phyloP scores from a whole-genome alignment of 345 rosid genomes.

The Aquilaria sinensis region DNA sequence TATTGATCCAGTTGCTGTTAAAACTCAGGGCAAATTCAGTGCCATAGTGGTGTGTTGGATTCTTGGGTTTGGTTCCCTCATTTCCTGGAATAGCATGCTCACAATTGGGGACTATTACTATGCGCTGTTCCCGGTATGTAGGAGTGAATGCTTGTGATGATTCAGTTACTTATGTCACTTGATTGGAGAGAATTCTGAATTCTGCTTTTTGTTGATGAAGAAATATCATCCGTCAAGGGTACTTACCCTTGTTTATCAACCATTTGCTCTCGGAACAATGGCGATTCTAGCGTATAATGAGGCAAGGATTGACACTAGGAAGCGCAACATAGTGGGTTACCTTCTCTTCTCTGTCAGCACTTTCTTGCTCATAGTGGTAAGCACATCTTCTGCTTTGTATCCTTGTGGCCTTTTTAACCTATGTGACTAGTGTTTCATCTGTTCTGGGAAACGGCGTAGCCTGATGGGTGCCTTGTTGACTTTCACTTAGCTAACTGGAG shows the following conservation, averaged over 20 bases:
- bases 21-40: background rate
- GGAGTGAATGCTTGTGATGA: background rate
- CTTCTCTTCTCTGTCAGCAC: conserved; percentile 45
- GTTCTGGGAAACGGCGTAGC: too few species aligned
- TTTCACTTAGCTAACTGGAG: too few species aligned
- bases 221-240: conserved; percentile 76
- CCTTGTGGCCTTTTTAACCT: too few species aligned
- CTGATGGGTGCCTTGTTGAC: too few species aligned
- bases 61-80: conserved; percentile 1
- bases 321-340: conserved; percentile 55
- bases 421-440: too few species aligned
- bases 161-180: too few species aligned
- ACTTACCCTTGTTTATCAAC: conserved; percentile 64
- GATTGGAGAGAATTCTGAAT: background rate
- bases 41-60: conserved; percentile 1
- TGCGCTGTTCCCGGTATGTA: conserved; percentile 1
- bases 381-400: conserved; percentile 10
- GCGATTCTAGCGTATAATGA: conserved; percentile 49
- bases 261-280: conserved; percentile 58
- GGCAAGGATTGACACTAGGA: conserved; percentile 55
- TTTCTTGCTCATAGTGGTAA: conserved; percentile 56
- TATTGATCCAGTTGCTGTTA: background rate
- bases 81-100: conserved; percentile 1
- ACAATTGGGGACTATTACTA: conserved; percentile 1
- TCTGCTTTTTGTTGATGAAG: conserved; percentile 24